Evolutionary conservation across 805 yeast genomes (phyloP).

Genomic region (Pichia exigua): DNA sequence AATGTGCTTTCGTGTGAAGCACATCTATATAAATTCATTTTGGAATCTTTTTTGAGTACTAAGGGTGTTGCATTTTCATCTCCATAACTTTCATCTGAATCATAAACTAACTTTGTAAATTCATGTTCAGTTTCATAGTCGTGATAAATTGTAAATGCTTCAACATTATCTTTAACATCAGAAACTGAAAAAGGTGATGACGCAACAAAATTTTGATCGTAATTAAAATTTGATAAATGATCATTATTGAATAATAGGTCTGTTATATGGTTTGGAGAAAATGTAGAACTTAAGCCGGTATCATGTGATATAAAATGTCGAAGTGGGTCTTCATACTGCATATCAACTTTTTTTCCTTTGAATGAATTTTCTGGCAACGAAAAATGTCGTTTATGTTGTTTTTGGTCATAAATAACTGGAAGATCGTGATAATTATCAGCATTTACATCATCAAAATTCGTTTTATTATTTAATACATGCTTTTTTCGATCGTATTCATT

Average conservation of each 20-base stretch:
- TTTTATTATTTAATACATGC: not conserved
- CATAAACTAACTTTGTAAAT: not conserved
- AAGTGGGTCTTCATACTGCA: constrained; percentile 14
- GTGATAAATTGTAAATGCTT: not conserved
- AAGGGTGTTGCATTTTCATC: constrained; percentile 20
- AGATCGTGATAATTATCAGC: not conserved
- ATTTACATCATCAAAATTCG: not conserved
- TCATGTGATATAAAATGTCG: constrained; percentile 28
- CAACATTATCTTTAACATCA: not conserved
- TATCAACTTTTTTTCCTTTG: not conserved
- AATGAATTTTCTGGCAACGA: constrained; percentile 21
- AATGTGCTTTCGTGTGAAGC: constrained; percentile 27
- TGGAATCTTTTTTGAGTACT: constrained; percentile 8
- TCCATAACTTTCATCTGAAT: constrained; percentile 21
- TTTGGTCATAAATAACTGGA: not conserved
- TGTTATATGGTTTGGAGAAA: not conserved
- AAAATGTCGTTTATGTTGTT: constrained; percentile 10
- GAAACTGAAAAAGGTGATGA: constrained; percentile 19
- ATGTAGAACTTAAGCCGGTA: constrained; percentile 19
- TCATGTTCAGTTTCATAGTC: not conserved
- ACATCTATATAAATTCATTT: constrained; percentile 12
- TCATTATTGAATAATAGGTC: not conserved
- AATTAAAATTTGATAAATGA: not conserved
- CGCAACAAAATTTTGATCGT: not conserved
- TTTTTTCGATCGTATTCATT: not conserved